A percentile compares a stretch with the other conserved stretches of the same genome.
These are phyloP conservation scores for Septoria linicola DNA, from an alignment of 2,329 filamentous ascomycete species.

Conservation along the genomic window DNA sequence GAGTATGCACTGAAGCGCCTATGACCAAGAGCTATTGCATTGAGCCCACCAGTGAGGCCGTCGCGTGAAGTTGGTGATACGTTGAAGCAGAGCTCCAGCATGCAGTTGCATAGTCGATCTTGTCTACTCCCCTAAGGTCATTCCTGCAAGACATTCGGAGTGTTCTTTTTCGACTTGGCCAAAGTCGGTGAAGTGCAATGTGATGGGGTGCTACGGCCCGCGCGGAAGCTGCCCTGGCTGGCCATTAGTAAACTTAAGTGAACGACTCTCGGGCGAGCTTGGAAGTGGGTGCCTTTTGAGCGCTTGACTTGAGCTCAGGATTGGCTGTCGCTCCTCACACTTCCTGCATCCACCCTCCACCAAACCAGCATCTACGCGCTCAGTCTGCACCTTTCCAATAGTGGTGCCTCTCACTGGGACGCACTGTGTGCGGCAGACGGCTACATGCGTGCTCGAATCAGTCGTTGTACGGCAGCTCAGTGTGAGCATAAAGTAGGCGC, in stretches of 20 bases:
- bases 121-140: conserved; percentile 1
- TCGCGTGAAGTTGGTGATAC: conserved; percentile 8
- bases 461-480: conserved; percentile 10
- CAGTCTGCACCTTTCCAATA: conserved; percentile 33
- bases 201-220: conserved; percentile 11
- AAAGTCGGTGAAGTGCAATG: conserved; percentile 9
- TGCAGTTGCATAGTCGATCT: conserved; percentile 6
- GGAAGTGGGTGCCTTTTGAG: conserved; percentile 3
- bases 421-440: conserved; percentile 1
- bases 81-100: conserved; percentile 4
- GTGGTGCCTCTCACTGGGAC: conserved; percentile 14
- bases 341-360: conserved; percentile 20
- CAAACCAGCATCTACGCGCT: conserved; percentile 28
- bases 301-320: conserved; percentile 8
- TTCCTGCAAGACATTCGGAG: conserved; percentile 16
- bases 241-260: conserved; percentile 9
- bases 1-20: conserved; percentile 12
- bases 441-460: conserved; percentile 16
- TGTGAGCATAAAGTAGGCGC: conserved; percentile 18
- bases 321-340: conserved; percentile 9
- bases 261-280: conserved; percentile 4
- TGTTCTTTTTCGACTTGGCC: background rate
- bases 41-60: conserved; percentile 5
- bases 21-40: conserved; percentile 4
- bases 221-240: background rate